Conservation (phyloP, 106 monocot species). For the Acanthochlamys bracteata region DNA sequence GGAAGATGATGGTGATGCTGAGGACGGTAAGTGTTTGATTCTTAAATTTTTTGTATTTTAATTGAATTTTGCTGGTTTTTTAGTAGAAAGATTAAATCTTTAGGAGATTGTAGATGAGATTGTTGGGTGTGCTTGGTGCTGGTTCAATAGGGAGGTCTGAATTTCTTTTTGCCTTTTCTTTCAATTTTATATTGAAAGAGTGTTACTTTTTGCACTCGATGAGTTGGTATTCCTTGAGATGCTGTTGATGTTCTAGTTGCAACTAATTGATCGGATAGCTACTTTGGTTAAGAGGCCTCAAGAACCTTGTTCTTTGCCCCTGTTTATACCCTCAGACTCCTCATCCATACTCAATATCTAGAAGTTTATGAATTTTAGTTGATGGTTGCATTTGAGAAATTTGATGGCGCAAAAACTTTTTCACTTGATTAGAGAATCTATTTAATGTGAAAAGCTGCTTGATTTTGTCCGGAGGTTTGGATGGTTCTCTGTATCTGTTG, state of each 20-base stretch:
- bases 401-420: no score
- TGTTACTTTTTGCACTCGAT: background rate
- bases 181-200: background rate
- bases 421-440: no score
- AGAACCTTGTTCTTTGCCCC: no score
- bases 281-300: background rate
- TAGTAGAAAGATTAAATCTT: no score
- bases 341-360: no score
- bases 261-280: background rate
- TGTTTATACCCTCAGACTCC: background rate
- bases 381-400: no score
- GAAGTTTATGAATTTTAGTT: no score
- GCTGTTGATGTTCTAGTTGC: background rate
- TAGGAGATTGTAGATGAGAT: no score
- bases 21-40: conserved; percentile 42
- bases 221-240: background rate
- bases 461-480: no score
- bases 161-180: background rate
- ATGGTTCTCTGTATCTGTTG: no score
- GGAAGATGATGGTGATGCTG: conserved; percentile 87
- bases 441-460: no score
- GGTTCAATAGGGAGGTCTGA: background rate
- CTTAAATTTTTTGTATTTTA: background rate
- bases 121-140: background rate
- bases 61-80: background rate